phyloP scores from a whole-genome alignment of 1,139 yeast genomes.

The Hyphopichia fennica region DNA sequence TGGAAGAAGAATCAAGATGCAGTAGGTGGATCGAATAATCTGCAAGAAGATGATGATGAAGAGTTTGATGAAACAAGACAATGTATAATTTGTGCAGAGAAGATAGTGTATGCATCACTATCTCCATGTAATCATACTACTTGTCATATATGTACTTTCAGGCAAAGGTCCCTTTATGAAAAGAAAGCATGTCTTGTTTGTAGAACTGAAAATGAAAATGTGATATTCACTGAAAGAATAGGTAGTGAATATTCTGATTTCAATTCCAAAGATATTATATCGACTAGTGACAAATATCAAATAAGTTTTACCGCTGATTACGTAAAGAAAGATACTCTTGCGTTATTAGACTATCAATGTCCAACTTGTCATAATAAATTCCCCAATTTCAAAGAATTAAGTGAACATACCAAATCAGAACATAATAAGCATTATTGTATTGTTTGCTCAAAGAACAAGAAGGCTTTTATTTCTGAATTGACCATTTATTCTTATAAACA shows the following conservation, averaged over 20 bases:
- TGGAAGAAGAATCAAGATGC: conserved; percentile 3
- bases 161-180: conserved; percentile 79
- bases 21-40: conserved; percentile 3
- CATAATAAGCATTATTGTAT: conserved; percentile 71
- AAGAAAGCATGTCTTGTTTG: conserved; percentile 81
- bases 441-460: conserved; percentile 73
- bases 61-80: conserved; percentile 33
- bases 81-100: conserved; percentile 86
- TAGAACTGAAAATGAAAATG: conserved; percentile 61
- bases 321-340: conserved; percentile 45
- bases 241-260: conserved; percentile 43
- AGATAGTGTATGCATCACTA: conserved; percentile 59
- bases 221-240: conserved; percentile 55
- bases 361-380: conserved; percentile 49
- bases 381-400: conserved; percentile 54
- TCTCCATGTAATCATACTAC: conserved; percentile 84
- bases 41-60: conserved; percentile 23
- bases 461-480: conserved; percentile 74
- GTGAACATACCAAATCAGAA: conserved; percentile 60
- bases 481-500: conserved; percentile 60
- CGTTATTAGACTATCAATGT: conserved; percentile 60
- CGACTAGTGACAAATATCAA: conserved; percentile 43
- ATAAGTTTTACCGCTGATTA: conserved; percentile 51
- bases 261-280: conserved; percentile 24
- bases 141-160: conserved; percentile 79